Conservation (phyloP, 2,329 filamentous ascomycete species). For the Phialocephala sp. region DNA sequence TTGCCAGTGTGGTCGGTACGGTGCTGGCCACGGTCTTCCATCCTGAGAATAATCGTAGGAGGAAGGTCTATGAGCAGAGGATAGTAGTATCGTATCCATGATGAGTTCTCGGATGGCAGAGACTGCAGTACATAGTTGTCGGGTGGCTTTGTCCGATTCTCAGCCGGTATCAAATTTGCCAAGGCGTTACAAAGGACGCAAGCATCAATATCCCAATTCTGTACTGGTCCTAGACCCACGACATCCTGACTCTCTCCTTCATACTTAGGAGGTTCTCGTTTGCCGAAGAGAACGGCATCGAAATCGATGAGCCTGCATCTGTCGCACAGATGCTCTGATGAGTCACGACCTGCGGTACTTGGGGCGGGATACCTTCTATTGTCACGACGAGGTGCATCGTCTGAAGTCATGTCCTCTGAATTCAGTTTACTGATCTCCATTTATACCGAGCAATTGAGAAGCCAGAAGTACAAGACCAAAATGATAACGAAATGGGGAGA, state of each 20-base stretch:
- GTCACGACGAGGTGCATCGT: not conserved
- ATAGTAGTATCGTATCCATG: not conserved
- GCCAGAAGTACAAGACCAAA: not conserved
- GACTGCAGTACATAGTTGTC: not conserved
- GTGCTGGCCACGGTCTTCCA: not conserved
- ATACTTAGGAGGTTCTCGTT: not conserved
- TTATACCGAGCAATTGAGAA: not conserved
- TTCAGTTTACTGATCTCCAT: not conserved
- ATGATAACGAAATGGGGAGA: not conserved
- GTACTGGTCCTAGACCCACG: not conserved
- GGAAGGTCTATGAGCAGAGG: not conserved
- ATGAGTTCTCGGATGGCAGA: not conserved
- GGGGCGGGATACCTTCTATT: not conserved
- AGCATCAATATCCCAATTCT: not conserved
- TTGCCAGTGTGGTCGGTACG: not conserved
- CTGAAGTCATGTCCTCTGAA: not conserved
- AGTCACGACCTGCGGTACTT: not conserved
- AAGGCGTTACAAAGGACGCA: not conserved
- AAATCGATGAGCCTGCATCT: slow-evolving; percentile 9
- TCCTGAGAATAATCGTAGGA: not conserved
- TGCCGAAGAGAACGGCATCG: not conserved
- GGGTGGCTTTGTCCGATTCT: not conserved
- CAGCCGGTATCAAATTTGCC: not conserved
- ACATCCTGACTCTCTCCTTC: not conserved
- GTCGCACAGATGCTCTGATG: not conserved